Base-by-base conservation (phyloP, 371 early-diverging fungal species). In the Mortierella polycephala region DNA sequence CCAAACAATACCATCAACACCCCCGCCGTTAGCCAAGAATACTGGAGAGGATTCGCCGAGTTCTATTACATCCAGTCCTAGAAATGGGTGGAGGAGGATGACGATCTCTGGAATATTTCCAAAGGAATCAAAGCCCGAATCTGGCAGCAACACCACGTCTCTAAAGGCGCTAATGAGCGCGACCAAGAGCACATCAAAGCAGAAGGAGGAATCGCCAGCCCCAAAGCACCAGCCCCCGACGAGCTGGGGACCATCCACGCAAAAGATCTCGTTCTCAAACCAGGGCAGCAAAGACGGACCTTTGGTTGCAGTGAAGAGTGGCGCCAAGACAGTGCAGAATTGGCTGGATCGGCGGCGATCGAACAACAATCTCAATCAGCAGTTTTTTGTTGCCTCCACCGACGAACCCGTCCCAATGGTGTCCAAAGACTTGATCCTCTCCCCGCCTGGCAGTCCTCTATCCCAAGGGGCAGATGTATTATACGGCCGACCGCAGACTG, bases 281-380 rank as follows among this genome's bases (percentile, higher is more conserved):
- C 56, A 57, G 18, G 20, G 55, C 4, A 13, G 39, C 20, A 50
- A 23, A 30, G 62, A 61, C 12, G 46, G 56, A 44, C 20, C 61
- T 9, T 50, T 60, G 18, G 7, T 11, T 3, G 42, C 58, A 16
- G 64, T 42, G 37, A 61, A 67, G 42, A 60, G 67, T 2, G 65
- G 72, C 14, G 60, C 64, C n/a, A 73, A 65, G 44, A 63, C 62
- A 14, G 41, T 65, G 55, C 72, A 66, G 40, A 40, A 67, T n/a
- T 67, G 67, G 74, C 40, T 73, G 20, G 74, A 67, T 16, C 62
- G 60, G 11, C 63, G 62, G 4, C 18, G 63, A 11, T 73, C 67
- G 6, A 58, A 62, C 13, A 60, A 67, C 41, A 67, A 66, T 16
- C 54, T 70, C 4, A 62, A 44, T 16, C 63, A 62, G 37, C 65